These are phyloP conservation scores for Hypericum androsaemum DNA, from an alignment of 345 rosid species.

Conservation along the genomic window DNA sequence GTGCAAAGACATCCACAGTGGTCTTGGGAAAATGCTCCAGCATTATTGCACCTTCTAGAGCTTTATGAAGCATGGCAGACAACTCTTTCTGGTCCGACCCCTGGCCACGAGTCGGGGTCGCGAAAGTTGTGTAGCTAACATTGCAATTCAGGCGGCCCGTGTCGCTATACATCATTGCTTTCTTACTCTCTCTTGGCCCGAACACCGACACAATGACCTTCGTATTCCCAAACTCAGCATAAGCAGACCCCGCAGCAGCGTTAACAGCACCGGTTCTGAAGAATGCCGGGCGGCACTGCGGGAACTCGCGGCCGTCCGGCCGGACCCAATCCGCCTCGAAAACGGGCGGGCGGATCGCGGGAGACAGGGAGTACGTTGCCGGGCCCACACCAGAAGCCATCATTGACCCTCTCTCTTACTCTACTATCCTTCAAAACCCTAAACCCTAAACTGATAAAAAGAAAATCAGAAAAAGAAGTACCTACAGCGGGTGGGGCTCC, in stretches of 20 bases:
- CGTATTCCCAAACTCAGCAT: slow-evolving; percentile 89
- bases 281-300: slow-evolving; percentile 92
- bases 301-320: slow-evolving; percentile 86
- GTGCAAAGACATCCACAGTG: slow-evolving; percentile 87
- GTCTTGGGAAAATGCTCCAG: slow-evolving; percentile 87
- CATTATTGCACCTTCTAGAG: slow-evolving; percentile 80
- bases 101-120: slow-evolving; percentile 63
- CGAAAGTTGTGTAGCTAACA: slow-evolving; percentile 82
- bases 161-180: slow-evolving; percentile 84
- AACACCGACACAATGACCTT: slow-evolving; percentile 97
- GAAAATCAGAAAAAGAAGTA: too few species aligned
- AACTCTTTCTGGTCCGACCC: slow-evolving; percentile 68
- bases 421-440: too few species aligned
- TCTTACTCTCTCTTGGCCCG: slow-evolving; percentile 99
- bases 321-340: slow-evolving; percentile 79
- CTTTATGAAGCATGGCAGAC: slow-evolving; percentile 86
- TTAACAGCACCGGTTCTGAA: slow-evolving; percentile 79
- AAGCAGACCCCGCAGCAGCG: slow-evolving; percentile 92
- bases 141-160: slow-evolving; percentile 73
- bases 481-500: too few species aligned
- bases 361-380: slow-evolving; percentile 49
- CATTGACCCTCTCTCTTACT: too few species aligned
- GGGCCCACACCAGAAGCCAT: slow-evolving; percentile 33
- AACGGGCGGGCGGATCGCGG: slow-evolving; percentile 30
- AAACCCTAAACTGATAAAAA: too few species aligned